Evolutionary conservation across 441 rosid species (phyloP).

Genomic region (Jatropha multifida): DNA sequence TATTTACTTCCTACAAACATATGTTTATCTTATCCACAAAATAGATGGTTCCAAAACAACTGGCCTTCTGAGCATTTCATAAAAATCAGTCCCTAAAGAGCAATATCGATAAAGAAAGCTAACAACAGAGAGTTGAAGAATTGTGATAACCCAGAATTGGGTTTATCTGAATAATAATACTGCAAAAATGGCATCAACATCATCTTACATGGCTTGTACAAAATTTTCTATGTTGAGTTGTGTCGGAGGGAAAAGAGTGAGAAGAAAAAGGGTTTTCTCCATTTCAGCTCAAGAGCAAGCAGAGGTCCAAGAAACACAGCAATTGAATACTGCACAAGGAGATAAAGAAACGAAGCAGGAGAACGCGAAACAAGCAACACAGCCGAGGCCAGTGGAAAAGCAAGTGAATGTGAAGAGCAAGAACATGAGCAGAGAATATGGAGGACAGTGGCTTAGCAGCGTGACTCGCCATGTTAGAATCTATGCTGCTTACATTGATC

Average conservation of each 20-base stretch:
- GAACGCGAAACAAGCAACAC: constrained; percentile 38
- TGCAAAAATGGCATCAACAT: constrained; percentile 50
- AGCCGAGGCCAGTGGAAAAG: constrained; percentile 78
- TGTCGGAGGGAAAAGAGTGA: constrained; percentile 25
- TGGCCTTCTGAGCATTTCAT: neutral
- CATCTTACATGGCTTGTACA: constrained; percentile 48
- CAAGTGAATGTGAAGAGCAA: constrained; percentile 78
- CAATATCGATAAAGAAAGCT: neutral
- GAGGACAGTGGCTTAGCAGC: constrained; percentile 93
- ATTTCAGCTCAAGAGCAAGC: constrained; percentile 53
- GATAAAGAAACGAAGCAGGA: constrained; percentile 22
- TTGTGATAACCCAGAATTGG: neutral
- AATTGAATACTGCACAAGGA: constrained; percentile 25
- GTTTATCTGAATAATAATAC: neutral
- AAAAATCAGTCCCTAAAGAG: neutral
- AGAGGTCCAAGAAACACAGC: constrained; percentile 40
- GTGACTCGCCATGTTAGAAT: constrained; percentile 85
- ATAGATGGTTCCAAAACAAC: constrained; percentile 26
- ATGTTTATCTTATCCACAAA: constrained; percentile 46
- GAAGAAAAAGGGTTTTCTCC: constrained; percentile 23
- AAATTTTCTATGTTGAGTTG: constrained; percentile 43
- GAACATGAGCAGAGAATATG: constrained; percentile 65
- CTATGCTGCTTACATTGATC: constrained; percentile 91
- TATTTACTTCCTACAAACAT: constrained; percentile 1
- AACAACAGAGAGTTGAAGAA: constrained; percentile 5